Evolutionary conservation across 108 stramenopile genomes (phyloP).

Genomic region (Ochromonas danica): DNA sequence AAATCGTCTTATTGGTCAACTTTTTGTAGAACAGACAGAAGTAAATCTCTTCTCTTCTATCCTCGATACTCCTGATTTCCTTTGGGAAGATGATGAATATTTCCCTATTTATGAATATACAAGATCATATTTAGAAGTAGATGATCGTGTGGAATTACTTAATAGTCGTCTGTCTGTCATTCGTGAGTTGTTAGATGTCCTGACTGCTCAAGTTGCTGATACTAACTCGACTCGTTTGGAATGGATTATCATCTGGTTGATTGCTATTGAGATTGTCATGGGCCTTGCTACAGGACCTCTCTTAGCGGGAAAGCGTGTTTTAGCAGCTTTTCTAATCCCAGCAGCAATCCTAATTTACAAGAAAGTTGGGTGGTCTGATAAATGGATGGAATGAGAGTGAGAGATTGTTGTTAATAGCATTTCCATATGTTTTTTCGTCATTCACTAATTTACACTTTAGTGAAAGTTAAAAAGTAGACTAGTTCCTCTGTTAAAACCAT

Average conservation of each 20-base stretch:
- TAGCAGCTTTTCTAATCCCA: background rate
- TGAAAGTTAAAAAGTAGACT: too few relatives aligned
- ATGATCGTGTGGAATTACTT: conserved; percentile 24
- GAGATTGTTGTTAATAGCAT: too few relatives aligned
- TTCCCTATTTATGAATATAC: conserved; percentile 54
- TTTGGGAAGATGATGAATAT: conserved; percentile 62
- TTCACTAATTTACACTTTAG: too few relatives aligned
- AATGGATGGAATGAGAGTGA: too few relatives aligned
- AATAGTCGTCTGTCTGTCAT: background rate
- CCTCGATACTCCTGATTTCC: conserved; percentile 58
- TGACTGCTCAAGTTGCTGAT: background rate
- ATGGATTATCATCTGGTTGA: conserved; percentile 32
- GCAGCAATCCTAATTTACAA: background rate
- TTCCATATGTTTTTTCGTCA: too few relatives aligned
- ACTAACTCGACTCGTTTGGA: background rate
- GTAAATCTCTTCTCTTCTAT: conserved; percentile 64
- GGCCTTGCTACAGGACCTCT: background rate
- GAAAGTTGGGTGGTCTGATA: background rate
- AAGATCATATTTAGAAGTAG: conserved; percentile 54
- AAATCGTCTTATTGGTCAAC: conserved; percentile 46
- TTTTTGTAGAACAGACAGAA: conserved; percentile 58
- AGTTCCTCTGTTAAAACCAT: too few relatives aligned
- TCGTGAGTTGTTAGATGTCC: conserved; percentile 7
- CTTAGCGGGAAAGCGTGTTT: background rate
- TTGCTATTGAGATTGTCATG: conserved; percentile 18